phyloP scores from a whole-genome alignment of 345 rosid species.

The Euclidium syriacum region DNA sequence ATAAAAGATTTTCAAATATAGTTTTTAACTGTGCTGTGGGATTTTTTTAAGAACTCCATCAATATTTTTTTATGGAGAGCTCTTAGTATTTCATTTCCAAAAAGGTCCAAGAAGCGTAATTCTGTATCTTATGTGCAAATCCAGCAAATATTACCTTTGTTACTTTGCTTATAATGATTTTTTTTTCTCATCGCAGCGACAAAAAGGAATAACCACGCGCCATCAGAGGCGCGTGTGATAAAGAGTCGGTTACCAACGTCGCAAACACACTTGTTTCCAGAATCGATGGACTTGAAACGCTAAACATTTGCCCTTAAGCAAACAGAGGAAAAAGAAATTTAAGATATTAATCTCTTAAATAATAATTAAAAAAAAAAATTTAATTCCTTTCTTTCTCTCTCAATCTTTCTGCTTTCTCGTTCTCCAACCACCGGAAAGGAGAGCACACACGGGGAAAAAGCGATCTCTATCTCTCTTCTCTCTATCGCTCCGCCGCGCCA shows the following conservation, averaged over 20 bases:
- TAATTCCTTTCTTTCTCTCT: not conserved
- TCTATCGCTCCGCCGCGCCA: slow-evolving; percentile 11
- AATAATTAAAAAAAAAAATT: not conserved
- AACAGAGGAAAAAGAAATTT: not conserved
- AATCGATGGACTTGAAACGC: not conserved
- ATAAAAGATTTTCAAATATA: no score
- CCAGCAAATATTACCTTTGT: not conserved
- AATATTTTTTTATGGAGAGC: no score
- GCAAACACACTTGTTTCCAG: not conserved
- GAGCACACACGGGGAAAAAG: slow-evolving; percentile 17
- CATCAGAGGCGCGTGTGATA: slow-evolving; percentile 20
- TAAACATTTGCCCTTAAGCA: not conserved
- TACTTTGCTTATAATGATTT: not conserved
- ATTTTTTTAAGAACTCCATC: no score
- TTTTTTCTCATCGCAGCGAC: not conserved
- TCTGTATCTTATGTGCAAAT: slow-evolving; percentile 5
- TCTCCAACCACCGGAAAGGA: slow-evolving; percentile 34
- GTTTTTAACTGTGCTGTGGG: no score
- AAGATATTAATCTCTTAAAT: not conserved
- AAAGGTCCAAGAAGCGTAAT: no score
- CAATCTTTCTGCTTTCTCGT: slow-evolving; percentile 29
- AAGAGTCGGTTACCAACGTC: slow-evolving; percentile 2
- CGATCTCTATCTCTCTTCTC: slow-evolving; percentile 5
- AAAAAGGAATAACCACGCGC: slow-evolving; percentile 14
- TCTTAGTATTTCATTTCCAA: no score